Evolutionary conservation across 805 yeast species (phyloP).

Genomic region (Cyberlindnera meyerae): DNA sequence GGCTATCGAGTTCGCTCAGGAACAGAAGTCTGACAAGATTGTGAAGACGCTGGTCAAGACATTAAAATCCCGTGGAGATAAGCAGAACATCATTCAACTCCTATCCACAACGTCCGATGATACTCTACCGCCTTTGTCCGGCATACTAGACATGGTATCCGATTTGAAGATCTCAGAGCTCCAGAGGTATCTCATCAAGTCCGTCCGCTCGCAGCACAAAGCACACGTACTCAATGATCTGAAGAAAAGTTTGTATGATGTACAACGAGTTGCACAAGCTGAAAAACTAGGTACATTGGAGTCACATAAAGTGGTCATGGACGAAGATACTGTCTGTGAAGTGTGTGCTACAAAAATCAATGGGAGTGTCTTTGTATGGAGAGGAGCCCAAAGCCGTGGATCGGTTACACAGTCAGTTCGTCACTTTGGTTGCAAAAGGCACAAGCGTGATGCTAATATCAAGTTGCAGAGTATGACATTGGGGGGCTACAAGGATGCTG

Average conservation of each 20-base stretch:
- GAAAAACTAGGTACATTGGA: conserved; percentile 7
- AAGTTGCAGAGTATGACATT: too few species aligned
- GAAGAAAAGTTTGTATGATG: conserved; percentile 7
- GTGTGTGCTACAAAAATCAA: conserved; percentile 13
- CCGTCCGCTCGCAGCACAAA: conserved; percentile 13
- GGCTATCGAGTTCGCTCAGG: conserved; percentile 48
- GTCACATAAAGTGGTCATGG: conserved; percentile 1
- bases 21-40: conserved; percentile 29
- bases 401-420: conserved; percentile 4
- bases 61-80: conserved; percentile 31
- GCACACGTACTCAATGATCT: conserved; percentile 1
- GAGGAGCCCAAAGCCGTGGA: conserved; percentile 3
- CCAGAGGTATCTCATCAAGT: conserved; percentile 17
- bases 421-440: conserved; percentile 23
- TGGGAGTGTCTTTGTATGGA: conserved; percentile 14
- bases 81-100: conserved; percentile 34
- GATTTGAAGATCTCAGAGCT: conserved; percentile 19
- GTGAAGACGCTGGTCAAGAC: conserved; percentile 37
- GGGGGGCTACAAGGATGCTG: too few species aligned
- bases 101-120: conserved; percentile 34
- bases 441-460: conserved; percentile 14
- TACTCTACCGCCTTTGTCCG: conserved; percentile 24
- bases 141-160: conserved; percentile 11
- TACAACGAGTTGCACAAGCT: conserved; percentile 9
- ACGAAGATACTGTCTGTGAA: conserved; percentile 10